These are phyloP conservation scores for Epichloe scottii DNA, from an alignment of 2,329 filamentous ascomycete species.

Conservation along the genomic window DNA sequence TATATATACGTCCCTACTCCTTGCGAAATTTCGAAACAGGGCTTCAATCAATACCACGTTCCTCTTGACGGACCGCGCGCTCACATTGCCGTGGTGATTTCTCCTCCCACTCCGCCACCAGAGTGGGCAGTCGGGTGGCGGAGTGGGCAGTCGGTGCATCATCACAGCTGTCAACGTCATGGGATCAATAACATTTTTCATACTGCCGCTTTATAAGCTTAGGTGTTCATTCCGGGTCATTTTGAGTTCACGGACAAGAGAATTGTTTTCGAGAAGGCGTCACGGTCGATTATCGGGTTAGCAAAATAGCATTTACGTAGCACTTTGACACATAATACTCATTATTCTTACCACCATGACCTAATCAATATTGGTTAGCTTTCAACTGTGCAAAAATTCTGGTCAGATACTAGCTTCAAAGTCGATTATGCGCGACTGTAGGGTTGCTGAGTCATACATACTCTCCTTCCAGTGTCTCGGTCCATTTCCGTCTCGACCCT, in stretches of 20 bases:
- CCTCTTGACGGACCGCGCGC: neutral
- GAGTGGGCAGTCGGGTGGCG: neutral
- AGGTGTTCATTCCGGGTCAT: neutral
- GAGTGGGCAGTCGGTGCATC: neutral
- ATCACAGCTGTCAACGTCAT: neutral
- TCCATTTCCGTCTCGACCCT: too few species aligned
- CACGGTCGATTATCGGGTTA: neutral
- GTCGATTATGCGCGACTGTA: too few species aligned
- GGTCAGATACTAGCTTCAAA: too few species aligned
- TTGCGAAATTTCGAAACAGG: neutral
- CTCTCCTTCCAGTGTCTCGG: too few species aligned
- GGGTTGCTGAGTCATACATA: too few species aligned
- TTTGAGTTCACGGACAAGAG: neutral
- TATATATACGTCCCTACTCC: neutral
- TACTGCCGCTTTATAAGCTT: neutral
- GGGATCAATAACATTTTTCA: neutral
- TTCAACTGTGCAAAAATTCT: too few species aligned
- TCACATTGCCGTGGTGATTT: neutral
- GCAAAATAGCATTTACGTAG: neutral
- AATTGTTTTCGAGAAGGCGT: neutral
- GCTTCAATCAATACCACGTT: neutral
- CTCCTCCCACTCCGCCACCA: neutral
- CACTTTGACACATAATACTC: neutral
- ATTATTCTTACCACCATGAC: neutral
- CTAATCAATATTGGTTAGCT: neutral